Conservation (phyloP, 192 early-diverging fungal species). For the Chytriomyces confervae region DNA sequence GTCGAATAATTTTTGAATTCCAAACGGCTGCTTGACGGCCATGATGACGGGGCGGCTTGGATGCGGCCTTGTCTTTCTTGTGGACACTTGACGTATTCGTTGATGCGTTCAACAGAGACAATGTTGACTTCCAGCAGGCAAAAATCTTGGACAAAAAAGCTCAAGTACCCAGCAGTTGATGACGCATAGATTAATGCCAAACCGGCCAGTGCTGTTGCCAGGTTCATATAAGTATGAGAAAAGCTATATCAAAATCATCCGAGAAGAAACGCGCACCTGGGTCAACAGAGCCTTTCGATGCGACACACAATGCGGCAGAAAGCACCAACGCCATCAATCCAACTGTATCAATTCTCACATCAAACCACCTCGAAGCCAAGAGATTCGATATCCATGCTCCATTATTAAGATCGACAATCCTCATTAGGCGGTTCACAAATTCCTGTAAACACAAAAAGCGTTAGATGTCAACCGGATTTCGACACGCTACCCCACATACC, state of each 20-base stretch:
- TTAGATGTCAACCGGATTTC: too few relatives aligned
- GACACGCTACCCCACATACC: not conserved
- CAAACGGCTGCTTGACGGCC: constrained; percentile 75
- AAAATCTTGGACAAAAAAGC: constrained; percentile 33
- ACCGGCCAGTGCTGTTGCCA: constrained; percentile 5
- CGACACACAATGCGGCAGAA: constrained; percentile 69
- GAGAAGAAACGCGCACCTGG: not conserved
- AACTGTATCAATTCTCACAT: constrained; percentile 80
- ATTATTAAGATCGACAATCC: constrained; percentile 74
- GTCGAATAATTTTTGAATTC: constrained; percentile 69
- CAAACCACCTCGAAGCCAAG: constrained; percentile 71
- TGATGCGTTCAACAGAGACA: constrained; percentile 34
- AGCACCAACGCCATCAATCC: constrained; percentile 74
- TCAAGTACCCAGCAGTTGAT: constrained; percentile 26
- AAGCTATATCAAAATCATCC: not conserved
- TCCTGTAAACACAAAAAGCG: constrained; percentile 41
- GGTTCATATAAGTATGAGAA: not conserved
- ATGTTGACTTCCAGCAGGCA: constrained; percentile 36
- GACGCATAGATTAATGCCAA: constrained; percentile 29
- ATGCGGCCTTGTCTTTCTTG: constrained; percentile 4
- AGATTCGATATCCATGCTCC: constrained; percentile 76
- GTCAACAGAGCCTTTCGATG: constrained; percentile 21
- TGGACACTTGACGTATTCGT: constrained; percentile 31
- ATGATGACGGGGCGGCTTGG: not conserved
- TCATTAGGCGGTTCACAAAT: constrained; percentile 72